A percentile compares a stretch with the other conserved stretches of the same genome.
Conservation (phyloP, 257 asterid species). For the Solanum lycopersicoides region DNA sequence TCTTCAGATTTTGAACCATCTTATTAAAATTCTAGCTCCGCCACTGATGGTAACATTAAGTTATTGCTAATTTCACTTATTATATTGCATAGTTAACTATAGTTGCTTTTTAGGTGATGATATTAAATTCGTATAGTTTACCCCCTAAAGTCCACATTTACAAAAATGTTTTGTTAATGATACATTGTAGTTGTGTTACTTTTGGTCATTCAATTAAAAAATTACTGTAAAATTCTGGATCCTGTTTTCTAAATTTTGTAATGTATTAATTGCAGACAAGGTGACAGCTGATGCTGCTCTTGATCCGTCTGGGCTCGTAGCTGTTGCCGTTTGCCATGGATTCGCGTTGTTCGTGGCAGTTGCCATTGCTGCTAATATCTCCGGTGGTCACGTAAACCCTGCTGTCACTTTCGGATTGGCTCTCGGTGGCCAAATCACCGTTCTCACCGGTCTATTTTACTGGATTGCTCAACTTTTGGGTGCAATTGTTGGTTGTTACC, state of each 20-base stretch:
- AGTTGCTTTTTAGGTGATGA: not conserved
- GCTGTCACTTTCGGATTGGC: conserved; percentile 88
- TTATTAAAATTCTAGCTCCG: too few relatives aligned
- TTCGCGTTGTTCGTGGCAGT: conserved; percentile 78
- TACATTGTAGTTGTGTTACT: not conserved
- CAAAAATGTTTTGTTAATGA: not conserved
- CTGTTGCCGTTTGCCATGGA: conserved; percentile 65
- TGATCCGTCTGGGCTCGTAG: conserved; percentile 72
- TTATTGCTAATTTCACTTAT: not conserved
- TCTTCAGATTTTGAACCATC: rapidly evolving
- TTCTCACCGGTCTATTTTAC: conserved; percentile 69
- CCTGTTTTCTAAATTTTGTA: not conserved
- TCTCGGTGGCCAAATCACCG: conserved; percentile 78
- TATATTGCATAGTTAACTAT: not conserved
- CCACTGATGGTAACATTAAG: too few relatives aligned
- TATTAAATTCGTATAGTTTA: too few relatives aligned
- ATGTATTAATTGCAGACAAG: conserved; percentile 32
- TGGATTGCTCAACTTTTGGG: conserved; percentile 86
- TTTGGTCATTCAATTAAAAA: not conserved
- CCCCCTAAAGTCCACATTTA: not conserved
- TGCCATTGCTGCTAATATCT: conserved; percentile 76
- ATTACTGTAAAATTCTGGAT: not conserved
- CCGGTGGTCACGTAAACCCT: conserved; percentile 88
- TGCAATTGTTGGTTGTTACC: conserved; percentile 43
- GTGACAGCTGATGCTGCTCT: conserved; percentile 56